A percentile compares a stretch with the other conserved stretches of the same genome.
Evolutionary conservation across 208 protist species (phyloP).

Genomic region (Porcisia deanei): DNA sequence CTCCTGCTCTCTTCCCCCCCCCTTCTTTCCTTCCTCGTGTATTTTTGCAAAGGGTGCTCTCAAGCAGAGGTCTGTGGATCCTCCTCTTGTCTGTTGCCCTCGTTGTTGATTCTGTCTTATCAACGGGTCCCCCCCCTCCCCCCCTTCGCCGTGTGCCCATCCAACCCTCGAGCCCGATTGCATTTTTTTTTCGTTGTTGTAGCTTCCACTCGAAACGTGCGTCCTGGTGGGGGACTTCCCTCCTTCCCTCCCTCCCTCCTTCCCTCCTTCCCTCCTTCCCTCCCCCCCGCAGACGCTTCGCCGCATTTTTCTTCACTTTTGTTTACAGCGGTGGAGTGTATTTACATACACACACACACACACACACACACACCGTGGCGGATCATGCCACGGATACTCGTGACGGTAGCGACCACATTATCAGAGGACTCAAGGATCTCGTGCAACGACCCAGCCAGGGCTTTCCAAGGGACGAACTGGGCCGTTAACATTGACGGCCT

Average conservation of each 20-base stretch:
- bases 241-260: too few relatives aligned
- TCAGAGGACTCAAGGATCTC: conserved; percentile 20
- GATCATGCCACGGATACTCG: conserved; percentile 20
- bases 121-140: too few relatives aligned
- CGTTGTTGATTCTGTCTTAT: too few relatives aligned
- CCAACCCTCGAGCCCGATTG: too few relatives aligned
- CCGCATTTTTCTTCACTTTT: neutral
- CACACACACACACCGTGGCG: neutral
- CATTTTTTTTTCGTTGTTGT: too few relatives aligned
- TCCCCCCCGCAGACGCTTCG: too few relatives aligned
- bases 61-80: too few relatives aligned
- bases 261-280: neutral
- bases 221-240: too few relatives aligned
- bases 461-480: conserved; percentile 27
- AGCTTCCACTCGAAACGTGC: too few relatives aligned
- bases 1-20: neutral
- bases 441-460: conserved; percentile 1
- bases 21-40: neutral
- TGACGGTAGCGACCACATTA: conserved; percentile 14
- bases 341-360: neutral
- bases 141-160: too few relatives aligned
- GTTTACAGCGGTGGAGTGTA: neutral
- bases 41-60: neutral
- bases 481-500: conserved; percentile 34
- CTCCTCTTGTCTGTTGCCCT: too few relatives aligned